phyloP scores from a whole-genome alignment of 768 basidiomycete species.

The Pisolithus albus region DNA sequence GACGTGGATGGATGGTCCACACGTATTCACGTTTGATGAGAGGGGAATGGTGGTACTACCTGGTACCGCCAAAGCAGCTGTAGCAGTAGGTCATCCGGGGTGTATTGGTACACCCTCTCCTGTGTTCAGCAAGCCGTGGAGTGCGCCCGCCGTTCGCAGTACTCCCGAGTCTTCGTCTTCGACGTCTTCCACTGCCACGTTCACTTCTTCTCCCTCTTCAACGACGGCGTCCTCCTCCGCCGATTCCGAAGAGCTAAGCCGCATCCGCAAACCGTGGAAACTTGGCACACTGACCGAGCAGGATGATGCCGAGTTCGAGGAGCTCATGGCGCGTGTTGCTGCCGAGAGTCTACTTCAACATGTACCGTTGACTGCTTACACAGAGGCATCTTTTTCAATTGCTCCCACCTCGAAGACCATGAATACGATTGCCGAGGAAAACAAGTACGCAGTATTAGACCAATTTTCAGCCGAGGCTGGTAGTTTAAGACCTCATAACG shows the following conservation, averaged over 20 bases:
- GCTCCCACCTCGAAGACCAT: too few relatives aligned
- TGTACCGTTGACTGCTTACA: background rate
- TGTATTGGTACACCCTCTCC: too few relatives aligned
- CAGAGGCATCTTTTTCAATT: too few relatives aligned
- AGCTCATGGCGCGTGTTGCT: background rate
- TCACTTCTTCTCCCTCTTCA: background rate
- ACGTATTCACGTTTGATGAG: conserved; percentile 17
- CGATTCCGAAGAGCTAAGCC: background rate
- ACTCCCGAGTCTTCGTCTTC: too few relatives aligned
- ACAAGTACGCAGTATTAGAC: conserved; percentile 14
- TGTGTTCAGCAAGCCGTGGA: too few relatives aligned
- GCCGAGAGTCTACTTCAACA: background rate
- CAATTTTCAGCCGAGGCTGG: conserved; percentile 12
- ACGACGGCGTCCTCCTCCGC: background rate
- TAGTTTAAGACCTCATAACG: background rate
- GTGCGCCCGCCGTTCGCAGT: too few relatives aligned
- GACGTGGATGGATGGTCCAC: conserved; percentile 28
- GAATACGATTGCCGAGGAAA: background rate
- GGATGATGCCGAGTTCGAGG: conserved; percentile 18
- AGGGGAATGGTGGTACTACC: conserved; percentile 10
- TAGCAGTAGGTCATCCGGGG: background rate
- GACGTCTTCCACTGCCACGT: too few relatives aligned
- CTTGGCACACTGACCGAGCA: conserved; percentile 22
- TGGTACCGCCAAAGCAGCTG: background rate
- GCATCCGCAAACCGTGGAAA: conserved; percentile 22